Conservation (phyloP, 2,329 filamentous ascomycete species). For the Arachnopeziza araneosa region DNA sequence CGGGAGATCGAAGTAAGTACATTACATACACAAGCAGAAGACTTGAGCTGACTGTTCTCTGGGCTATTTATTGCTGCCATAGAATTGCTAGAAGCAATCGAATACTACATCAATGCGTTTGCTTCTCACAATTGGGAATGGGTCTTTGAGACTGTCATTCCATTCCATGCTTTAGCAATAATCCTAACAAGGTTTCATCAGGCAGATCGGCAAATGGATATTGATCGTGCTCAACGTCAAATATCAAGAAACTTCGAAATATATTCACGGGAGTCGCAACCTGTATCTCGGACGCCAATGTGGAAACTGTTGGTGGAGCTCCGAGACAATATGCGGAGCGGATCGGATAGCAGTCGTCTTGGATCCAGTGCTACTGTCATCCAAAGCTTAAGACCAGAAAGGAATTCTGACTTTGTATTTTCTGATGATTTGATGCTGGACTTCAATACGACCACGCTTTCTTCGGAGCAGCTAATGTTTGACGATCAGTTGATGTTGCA, state of each 20-base stretch:
- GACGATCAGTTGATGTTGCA: neutral
- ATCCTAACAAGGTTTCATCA: constrained; percentile 8
- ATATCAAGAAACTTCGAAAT: constrained; percentile 10
- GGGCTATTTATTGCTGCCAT: constrained; percentile 12
- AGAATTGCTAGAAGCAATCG: constrained; percentile 16
- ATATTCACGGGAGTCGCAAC: neutral
- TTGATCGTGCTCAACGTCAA: constrained; percentile 10
- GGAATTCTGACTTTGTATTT: neutral
- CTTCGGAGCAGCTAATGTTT: neutral
- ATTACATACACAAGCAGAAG: neutral
- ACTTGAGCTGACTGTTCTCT: neutral
- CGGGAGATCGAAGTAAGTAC: constrained; percentile 8
- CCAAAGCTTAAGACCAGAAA: neutral
- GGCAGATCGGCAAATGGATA: constrained; percentile 3
- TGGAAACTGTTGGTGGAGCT: constrained; percentile 15
- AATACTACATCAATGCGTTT: constrained; percentile 13
- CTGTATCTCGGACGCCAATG: constrained; percentile 7
- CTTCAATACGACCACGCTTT: neutral
- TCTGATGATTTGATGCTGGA: constrained; percentile 12
- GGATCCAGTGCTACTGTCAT: neutral
- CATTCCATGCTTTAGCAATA: constrained; percentile 19
- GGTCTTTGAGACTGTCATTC: constrained; percentile 14
- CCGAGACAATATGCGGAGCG: constrained; percentile 3
- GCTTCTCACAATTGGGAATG: constrained; percentile 12
- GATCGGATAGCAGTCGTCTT: neutral